Evolutionary conservation across 768 basidiomycete species (phyloP).

Genomic region (Russula foetens): DNA sequence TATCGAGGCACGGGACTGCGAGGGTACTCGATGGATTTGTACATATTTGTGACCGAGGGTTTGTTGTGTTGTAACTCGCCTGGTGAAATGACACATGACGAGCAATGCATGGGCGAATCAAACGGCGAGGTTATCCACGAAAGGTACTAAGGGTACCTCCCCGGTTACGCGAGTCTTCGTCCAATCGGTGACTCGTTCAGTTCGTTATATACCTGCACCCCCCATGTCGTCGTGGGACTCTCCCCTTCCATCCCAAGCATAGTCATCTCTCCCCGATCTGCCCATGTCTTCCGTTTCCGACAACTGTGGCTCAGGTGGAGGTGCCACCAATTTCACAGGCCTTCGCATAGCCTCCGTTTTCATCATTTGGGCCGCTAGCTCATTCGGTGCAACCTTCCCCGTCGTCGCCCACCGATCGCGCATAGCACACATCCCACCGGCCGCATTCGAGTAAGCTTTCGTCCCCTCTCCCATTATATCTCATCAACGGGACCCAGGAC

Average conservation of each 20-base stretch:
- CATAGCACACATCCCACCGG: slow-evolving; percentile 48
- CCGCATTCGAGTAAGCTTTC: slow-evolving; percentile 57
- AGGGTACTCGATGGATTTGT: slow-evolving; percentile 8
- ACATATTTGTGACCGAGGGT: background rate
- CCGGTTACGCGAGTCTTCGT: background rate
- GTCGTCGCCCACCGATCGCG: slow-evolving; percentile 47
- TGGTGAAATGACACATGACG: no score
- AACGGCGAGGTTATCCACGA: no score
- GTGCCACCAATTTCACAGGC: slow-evolving; percentile 38
- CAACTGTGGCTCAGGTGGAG: slow-evolving; percentile 45
- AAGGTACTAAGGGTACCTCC: background rate
- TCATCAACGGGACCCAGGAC: background rate
- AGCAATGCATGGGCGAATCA: no score
- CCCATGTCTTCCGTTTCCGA: background rate
- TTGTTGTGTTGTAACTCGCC: no score
- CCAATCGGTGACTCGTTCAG: no score
- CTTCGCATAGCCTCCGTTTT: slow-evolving; percentile 70
- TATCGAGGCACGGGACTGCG: background rate
- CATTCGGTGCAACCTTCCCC: slow-evolving; percentile 61
- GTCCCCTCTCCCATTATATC: background rate
- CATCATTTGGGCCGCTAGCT: slow-evolving; percentile 56
- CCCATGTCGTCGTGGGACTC: background rate
- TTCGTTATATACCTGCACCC: no score
- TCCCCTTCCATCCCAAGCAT: no score
- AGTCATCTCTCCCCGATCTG: no score